These are phyloP conservation scores for Arachis stenosperma DNA, from an alignment of 306 rosid genomes.

Conservation along the genomic window DNA sequence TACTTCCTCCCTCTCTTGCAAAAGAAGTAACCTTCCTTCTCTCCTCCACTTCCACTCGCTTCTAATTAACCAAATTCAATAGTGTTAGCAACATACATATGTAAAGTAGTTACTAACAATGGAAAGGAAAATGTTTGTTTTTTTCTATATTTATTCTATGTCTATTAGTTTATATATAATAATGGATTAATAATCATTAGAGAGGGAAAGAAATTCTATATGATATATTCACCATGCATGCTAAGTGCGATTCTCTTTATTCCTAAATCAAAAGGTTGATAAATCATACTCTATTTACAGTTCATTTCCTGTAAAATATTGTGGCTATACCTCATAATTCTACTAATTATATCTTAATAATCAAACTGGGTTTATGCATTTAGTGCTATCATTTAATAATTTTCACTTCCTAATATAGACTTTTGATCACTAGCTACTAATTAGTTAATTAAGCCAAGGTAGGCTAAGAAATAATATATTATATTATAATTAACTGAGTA, in stretches of 20 bases:
- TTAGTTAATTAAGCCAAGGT: too few species aligned
- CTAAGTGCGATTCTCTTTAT: not conserved
- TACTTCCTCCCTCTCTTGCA: conserved; percentile 94
- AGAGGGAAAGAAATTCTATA: not conserved
- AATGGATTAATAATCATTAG: too few species aligned
- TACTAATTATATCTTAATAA: conserved; percentile 5
- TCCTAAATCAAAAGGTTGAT: conserved; percentile 4
- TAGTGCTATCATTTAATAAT: not conserved
- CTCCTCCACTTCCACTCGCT: conserved; percentile 44
- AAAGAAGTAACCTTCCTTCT: conserved; percentile 78
- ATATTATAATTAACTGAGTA: too few species aligned
- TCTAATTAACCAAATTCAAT: conserved; percentile 38
- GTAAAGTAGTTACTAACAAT: not conserved
- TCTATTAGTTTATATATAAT: too few species aligned
- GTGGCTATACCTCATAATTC: not conserved
- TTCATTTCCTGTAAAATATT: not conserved
- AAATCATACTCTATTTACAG: not conserved
- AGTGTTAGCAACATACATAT: conserved; percentile 8
- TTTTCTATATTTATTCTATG: too few species aligned
- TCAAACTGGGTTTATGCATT: not conserved
- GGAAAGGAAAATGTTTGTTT: not conserved
- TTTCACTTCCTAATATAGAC: not conserved
- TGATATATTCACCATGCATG: not conserved
- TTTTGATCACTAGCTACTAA: too few species aligned
- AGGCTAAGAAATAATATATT: too few species aligned